phyloP scores from a whole-genome alignment of 371 early-diverging fungal genomes.

The Apophysomyces sp. region DNA sequence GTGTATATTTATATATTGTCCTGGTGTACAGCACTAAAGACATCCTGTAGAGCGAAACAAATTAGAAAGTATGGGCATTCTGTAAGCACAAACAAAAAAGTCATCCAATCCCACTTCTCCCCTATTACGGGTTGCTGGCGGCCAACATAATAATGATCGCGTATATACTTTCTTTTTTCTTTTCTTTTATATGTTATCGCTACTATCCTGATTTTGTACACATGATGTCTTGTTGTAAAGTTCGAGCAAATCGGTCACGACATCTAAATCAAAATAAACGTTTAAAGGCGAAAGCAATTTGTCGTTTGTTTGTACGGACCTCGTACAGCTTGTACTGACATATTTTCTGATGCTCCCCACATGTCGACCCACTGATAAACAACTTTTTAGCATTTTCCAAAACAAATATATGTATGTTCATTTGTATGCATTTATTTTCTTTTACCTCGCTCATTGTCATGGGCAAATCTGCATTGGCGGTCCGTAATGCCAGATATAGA shows the following conservation, averaged over 20 bases:
- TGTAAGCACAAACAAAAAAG: conserved; percentile 7
- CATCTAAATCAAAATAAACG: conserved; percentile 14
- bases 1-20: neutral
- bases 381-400: neutral
- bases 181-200: neutral
- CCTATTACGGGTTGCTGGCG: conserved; percentile 7
- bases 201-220: neutral
- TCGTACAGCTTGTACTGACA: conserved; percentile 48
- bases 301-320: conserved; percentile 4
- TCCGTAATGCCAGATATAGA: conserved; percentile 44
- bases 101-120: neutral
- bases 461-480: conserved; percentile 27
- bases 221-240: conserved; percentile 18
- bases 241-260: conserved; percentile 35
- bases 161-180: neutral
- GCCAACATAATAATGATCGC: neutral
- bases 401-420: no score
- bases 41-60: conserved; percentile 29
- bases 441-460: conserved; percentile 47
- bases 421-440: no score
- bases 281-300: neutral
- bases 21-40: neutral
- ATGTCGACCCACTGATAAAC: conserved; percentile 36
- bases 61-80: conserved; percentile 34
- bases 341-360: conserved; percentile 49